phyloP scores from a whole-genome alignment of 345 rosid genomes.

The Eucalyptus regnans region DNA sequence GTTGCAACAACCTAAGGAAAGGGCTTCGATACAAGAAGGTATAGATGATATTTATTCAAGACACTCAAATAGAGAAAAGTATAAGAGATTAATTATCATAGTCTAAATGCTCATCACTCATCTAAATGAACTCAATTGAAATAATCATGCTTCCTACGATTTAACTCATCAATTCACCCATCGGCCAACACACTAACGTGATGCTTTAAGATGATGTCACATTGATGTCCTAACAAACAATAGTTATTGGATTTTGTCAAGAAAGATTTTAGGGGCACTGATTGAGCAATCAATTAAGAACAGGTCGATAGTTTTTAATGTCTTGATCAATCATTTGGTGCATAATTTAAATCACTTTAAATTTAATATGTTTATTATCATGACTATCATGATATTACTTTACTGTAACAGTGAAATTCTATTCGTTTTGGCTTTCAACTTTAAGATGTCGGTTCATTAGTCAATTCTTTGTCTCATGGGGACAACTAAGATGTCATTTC shows the following conservation, averaged over 20 bases:
- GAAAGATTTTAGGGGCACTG: not conserved
- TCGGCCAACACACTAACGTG: not conserved
- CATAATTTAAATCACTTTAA: not conserved
- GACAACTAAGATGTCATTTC: not conserved
- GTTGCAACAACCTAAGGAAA: not conserved
- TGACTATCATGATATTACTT: not conserved
- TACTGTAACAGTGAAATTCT: not conserved
- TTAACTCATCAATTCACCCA: not conserved
- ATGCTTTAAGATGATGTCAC: not conserved
- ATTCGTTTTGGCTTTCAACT: not conserved
- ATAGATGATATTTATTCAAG: not conserved
- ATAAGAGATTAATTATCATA: not conserved
- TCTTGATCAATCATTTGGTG: not conserved
- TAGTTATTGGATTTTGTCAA: not conserved
- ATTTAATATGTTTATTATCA: not conserved
- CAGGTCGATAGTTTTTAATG: not conserved
- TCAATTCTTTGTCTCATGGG: not conserved
- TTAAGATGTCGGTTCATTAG: not conserved
- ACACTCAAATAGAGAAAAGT: not conserved
- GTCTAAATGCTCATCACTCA: not conserved
- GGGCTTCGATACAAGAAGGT: not conserved
- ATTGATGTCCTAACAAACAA: not conserved
- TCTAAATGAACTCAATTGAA: not conserved
- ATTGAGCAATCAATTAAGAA: not conserved
- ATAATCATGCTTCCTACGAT: not conserved